Evolutionary conservation across 2,329 filamentous ascomycete genomes (phyloP).

Genomic region (Colletotrichum tropicicola): DNA sequence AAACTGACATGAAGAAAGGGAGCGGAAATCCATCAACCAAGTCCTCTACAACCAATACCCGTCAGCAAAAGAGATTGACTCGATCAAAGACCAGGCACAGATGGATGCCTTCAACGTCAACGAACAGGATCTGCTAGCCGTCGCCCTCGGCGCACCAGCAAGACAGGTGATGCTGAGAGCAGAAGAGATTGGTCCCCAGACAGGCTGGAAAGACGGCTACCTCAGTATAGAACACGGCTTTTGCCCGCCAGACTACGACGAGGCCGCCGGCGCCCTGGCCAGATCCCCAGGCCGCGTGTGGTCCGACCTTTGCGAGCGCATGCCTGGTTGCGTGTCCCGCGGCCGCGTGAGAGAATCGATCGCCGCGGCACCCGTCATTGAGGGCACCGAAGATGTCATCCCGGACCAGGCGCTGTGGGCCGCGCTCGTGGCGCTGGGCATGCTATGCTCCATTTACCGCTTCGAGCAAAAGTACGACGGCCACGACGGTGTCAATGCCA

Average conservation of each 20-base stretch:
- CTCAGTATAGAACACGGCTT: conserved; percentile 61
- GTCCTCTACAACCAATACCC: conserved; percentile 55
- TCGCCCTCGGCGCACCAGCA: conserved; percentile 62
- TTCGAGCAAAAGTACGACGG: conserved; percentile 62
- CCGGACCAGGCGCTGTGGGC: conserved; percentile 62
- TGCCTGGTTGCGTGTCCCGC: conserved; percentile 60
- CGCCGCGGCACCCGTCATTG: conserved; percentile 55
- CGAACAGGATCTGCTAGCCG: conserved; percentile 59
- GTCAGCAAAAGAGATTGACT: conserved; percentile 47
- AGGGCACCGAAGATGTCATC: conserved; percentile 58
- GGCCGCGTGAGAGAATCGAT: conserved; percentile 59
- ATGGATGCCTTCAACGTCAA: conserved; percentile 57
- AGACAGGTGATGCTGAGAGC: conserved; percentile 62
- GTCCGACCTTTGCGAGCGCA: conserved; percentile 61
- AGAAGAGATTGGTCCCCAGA: conserved; percentile 57
- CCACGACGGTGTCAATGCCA: conserved; percentile 53
- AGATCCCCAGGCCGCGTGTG: conserved; percentile 60
- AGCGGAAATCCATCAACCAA: conserved; percentile 57
- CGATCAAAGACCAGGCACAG: conserved; percentile 45
- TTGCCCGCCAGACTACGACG: conserved; percentile 59
- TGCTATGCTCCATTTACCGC: conserved; percentile 62
- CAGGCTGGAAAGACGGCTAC: conserved; percentile 63
- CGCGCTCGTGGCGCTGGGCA: conserved; percentile 58
- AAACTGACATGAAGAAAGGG: conserved; percentile 36
- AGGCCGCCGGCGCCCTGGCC: conserved; percentile 54